Evolutionary conservation across 2,329 filamentous ascomycete species (phyloP).

Genomic region (Macrophomina phaseolina): DNA sequence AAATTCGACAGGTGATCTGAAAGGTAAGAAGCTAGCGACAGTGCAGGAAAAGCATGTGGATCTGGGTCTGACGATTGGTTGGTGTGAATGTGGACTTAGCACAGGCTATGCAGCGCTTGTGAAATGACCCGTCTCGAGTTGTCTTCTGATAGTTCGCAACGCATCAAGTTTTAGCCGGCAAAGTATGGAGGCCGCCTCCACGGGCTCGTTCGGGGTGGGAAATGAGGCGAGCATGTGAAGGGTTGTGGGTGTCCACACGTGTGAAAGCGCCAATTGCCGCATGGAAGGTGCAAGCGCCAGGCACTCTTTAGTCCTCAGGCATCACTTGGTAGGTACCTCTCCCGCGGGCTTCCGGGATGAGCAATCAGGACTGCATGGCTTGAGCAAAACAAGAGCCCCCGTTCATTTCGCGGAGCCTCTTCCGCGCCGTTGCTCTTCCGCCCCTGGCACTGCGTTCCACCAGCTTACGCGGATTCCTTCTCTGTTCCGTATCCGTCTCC

Average conservation of each 20-base stretch:
- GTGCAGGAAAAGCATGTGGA: too few relatives aligned
- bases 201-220: background rate
- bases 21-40: too few relatives aligned
- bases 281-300: background rate
- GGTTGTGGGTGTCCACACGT: background rate
- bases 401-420: too few relatives aligned
- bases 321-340: background rate
- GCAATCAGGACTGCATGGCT: too few relatives aligned
- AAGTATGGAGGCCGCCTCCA: background rate
- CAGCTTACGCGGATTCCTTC: background rate
- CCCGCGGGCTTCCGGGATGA: background rate
- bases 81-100: too few relatives aligned
- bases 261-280: too few relatives aligned
- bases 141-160: background rate
- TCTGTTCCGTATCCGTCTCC: background rate
- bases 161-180: background rate
- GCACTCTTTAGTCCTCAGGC: background rate
- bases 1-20: too few relatives aligned
- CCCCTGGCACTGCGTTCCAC: background rate
- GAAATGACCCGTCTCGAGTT: background rate
- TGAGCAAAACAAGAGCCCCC: too few relatives aligned
- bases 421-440: background rate
- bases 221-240: background rate
- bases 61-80: too few relatives aligned
- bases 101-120: too few relatives aligned